phyloP scores from a whole-genome alignment of 495 filamentous ascomycete species.

The Aspergillus egyptiacus region DNA sequence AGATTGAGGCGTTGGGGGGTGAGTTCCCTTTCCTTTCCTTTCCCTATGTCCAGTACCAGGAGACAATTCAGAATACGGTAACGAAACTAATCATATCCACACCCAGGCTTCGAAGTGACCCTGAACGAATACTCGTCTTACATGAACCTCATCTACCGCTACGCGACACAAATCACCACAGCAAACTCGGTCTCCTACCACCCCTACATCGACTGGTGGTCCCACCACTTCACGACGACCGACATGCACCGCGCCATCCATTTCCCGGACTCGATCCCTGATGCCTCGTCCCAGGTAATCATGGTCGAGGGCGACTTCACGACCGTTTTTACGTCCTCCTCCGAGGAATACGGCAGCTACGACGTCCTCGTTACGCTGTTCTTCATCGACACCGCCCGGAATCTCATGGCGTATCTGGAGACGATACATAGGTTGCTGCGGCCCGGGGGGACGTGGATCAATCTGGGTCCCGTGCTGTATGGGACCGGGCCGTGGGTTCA shows the following conservation, averaged over 20 bases:
- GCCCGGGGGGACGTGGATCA: slow-evolving; percentile 41
- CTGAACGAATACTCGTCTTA: slow-evolving; percentile 43
- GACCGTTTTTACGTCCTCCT: slow-evolving; percentile 28
- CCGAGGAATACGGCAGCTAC: slow-evolving; percentile 17
- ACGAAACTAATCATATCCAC: neutral
- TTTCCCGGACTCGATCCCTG: slow-evolving; percentile 29
- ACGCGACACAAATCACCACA: slow-evolving; percentile 6
- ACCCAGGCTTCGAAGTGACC: slow-evolving; percentile 30
- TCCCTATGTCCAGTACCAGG: too few species aligned
- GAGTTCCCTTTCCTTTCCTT: slow-evolving; percentile 7
- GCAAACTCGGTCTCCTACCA: slow-evolving; percentile 22
- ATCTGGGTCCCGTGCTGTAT: slow-evolving; percentile 38
- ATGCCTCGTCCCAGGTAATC: slow-evolving; percentile 19
- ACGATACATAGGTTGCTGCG: slow-evolving; percentile 35
- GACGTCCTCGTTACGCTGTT: slow-evolving; percentile 43
- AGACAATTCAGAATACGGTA: too few species aligned
- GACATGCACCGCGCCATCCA: slow-evolving; percentile 34
- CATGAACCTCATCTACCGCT: slow-evolving; percentile 37
- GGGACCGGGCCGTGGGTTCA: slow-evolving; percentile 23
- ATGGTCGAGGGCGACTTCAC: slow-evolving; percentile 43
- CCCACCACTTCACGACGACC: slow-evolving; percentile 33
- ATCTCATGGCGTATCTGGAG: slow-evolving; percentile 38
- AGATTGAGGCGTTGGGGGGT: slow-evolving; percentile 32
- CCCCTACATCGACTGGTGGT: slow-evolving; percentile 43
- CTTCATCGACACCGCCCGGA: slow-evolving; percentile 47